phyloP scores from a whole-genome alignment of 2,329 filamentous ascomycete genomes.

The Aspergillus novoparasiticus region DNA sequence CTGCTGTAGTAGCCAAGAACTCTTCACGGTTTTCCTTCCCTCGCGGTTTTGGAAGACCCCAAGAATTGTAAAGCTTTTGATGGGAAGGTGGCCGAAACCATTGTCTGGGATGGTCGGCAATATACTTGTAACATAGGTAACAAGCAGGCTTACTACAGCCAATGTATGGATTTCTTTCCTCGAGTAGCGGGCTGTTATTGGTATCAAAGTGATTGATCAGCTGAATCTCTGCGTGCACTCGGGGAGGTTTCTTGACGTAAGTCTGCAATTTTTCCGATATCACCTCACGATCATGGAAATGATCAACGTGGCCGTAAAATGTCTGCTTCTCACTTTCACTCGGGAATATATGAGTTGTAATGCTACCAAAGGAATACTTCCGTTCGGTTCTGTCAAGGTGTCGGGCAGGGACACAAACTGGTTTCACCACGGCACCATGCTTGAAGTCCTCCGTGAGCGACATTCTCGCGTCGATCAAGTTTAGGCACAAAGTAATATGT shows the following conservation, averaged over 20 bases:
- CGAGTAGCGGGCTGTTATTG: not conserved
- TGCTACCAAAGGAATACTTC: not conserved
- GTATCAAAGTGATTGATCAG: not conserved
- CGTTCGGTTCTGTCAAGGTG: fast-evolving
- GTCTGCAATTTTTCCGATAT: not conserved
- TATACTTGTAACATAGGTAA: not conserved
- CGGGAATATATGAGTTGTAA: not conserved
- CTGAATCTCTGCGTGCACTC: not conserved
- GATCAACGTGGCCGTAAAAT: not conserved
- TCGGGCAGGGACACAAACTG: not conserved
- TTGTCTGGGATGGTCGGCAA: not conserved
- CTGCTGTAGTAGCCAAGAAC: not conserved
- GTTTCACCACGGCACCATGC: not conserved
- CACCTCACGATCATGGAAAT: not conserved
- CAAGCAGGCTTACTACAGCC: not conserved
- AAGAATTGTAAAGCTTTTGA: not conserved
- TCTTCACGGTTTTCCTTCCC: not conserved
- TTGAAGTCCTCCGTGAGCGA: not conserved
- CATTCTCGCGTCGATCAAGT: not conserved
- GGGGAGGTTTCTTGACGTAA: not conserved
- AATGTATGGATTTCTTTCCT: not conserved
- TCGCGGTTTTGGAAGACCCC: not conserved
- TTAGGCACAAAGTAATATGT: not conserved
- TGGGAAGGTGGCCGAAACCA: not conserved
- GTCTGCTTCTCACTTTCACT: not conserved